A percentile compares a stretch with the other conserved stretches of the same genome.
Conservation (phyloP, 495 filamentous ascomycete genomes). For the Aspergillus cavernicola region DNA sequence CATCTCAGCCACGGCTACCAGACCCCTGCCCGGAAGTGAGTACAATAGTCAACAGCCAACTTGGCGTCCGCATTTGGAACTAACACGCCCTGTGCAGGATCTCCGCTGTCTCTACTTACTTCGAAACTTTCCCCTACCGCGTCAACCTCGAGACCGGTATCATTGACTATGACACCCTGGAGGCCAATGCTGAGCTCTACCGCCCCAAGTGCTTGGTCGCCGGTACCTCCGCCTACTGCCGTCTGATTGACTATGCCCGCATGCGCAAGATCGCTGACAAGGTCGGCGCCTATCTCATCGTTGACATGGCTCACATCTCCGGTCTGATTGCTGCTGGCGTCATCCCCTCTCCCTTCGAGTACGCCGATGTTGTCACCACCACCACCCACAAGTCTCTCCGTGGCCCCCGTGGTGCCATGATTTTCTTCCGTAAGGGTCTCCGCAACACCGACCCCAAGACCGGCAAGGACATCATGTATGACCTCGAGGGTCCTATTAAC, state of each 20-base stretch:
- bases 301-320: conserved; percentile 99
- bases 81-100: conserved; percentile 50
- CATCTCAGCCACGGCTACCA: conserved; percentile 99
- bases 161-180: conserved; percentile 93
- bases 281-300: conserved; percentile 89
- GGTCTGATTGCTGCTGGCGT: conserved; percentile 90
- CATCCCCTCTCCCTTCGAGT: conserved; percentile 89
- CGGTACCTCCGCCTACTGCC: conserved; percentile 97
- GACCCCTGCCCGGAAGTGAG: conserved; percentile 84
- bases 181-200: conserved; percentile 91
- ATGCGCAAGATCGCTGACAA: conserved; percentile 97
- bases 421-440: conserved; percentile 98
- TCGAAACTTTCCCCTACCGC: conserved; percentile 91
- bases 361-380: conserved; percentile 96
- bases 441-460: conserved; percentile 82
- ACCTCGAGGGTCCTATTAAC: conserved; percentile 96
- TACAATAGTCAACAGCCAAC: neutral
- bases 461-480: conserved; percentile 86
- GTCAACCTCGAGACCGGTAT: conserved; percentile 89
- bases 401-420: conserved; percentile 98
- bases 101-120: conserved; percentile 90
- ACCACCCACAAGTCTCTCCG: conserved; percentile 99
- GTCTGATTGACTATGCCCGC: conserved; percentile 92
- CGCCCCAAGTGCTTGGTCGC: conserved; percentile 94
- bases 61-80: neutral